Percentiles rank a stretch among this genome's conserved stretches.
These are phyloP conservation scores for Aspergillus sp. DNA, from an alignment of 2,329 filamentous ascomycete genomes.

Conservation along the genomic window DNA sequence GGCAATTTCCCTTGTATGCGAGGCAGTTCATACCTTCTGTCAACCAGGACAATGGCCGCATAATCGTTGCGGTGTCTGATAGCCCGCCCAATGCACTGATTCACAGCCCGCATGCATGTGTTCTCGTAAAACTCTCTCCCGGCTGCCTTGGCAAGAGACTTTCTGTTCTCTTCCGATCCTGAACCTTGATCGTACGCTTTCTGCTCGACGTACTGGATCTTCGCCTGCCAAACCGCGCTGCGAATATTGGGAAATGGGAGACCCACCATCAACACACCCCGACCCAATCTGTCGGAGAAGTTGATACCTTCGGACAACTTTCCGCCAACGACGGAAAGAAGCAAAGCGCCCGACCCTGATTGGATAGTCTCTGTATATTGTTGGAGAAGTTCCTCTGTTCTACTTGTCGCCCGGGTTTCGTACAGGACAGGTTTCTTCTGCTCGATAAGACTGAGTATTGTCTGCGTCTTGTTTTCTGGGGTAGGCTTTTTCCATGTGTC, in stretches of 20 bases:
- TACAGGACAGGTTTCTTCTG: constrained; percentile 46
- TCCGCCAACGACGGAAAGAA: constrained; percentile 87
- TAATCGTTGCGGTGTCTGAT: constrained; percentile 86
- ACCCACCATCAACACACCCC: constrained; percentile 85
- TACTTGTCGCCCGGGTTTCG: constrained; percentile 40
- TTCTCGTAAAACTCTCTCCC: constrained; percentile 86
- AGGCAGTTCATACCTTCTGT: constrained; percentile 67
- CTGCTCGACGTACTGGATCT: constrained; percentile 76
- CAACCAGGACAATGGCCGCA: constrained; percentile 79
- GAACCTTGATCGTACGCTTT: constrained; percentile 36
- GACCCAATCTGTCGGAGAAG: constrained; percentile 83
- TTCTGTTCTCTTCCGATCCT: constrained; percentile 23
- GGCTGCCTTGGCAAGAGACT: constrained; percentile 39
- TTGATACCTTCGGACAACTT: constrained; percentile 98
- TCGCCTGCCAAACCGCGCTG: constrained; percentile 87
- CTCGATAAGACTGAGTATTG: constrained; percentile 25
- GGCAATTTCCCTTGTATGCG: constrained; percentile 75
- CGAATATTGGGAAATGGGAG: constrained; percentile 87
- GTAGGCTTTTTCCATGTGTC: constrained; percentile 50
- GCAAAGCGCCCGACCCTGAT: constrained; percentile 60
- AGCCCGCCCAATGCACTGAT: constrained; percentile 89
- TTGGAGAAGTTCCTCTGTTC: constrained; percentile 62
- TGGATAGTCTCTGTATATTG: constrained; percentile 65
- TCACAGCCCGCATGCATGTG: constrained; percentile 91
- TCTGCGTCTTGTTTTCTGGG: constrained; percentile 19